Percentiles rank a stretch among this genome's conserved stretches.
These are phyloP conservation scores for Calonectria pseudoturangicola DNA, from an alignment of 2,329 filamentous ascomycete genomes.

Conservation along the genomic window DNA sequence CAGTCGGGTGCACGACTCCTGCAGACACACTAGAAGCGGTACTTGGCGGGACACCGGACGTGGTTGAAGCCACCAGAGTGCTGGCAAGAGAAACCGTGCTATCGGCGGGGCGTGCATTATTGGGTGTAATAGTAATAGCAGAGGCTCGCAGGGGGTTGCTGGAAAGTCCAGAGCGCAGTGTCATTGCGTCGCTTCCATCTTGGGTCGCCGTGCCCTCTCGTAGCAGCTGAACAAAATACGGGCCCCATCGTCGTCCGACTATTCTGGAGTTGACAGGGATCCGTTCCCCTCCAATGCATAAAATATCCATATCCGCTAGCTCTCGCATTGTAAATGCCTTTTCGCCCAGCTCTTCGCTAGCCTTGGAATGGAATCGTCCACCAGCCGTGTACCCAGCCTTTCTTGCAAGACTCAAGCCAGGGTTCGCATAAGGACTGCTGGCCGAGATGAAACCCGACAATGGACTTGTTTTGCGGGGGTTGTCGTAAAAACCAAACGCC, in stretches of 20 bases:
- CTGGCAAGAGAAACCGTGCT: conserved; percentile 68
- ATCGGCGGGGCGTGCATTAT: conserved; percentile 71
- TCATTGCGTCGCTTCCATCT: conserved; percentile 84
- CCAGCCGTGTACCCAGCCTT: conserved; percentile 81
- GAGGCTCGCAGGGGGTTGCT: conserved; percentile 82
- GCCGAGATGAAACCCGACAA: conserved; percentile 90
- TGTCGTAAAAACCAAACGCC: conserved; percentile 97
- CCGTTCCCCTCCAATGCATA: conserved; percentile 92
- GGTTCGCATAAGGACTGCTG: conserved; percentile 80
- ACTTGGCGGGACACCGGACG: conserved; percentile 62
- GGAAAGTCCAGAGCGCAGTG: conserved; percentile 79
- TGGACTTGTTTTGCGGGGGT: conserved; percentile 86
- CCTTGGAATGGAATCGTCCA: conserved; percentile 83
- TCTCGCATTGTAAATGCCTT: conserved; percentile 87
- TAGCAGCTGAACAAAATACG: conserved; percentile 94
- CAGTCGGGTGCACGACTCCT: conserved; percentile 60
- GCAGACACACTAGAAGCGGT: conserved; percentile 66
- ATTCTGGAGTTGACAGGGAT: conserved; percentile 96
- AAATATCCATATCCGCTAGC: conserved; percentile 95
- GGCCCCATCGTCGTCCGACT: conserved; percentile 91
- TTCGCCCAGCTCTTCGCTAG: conserved; percentile 90
- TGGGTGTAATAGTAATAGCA: conserved; percentile 88
- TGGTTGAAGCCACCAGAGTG: conserved; percentile 65
- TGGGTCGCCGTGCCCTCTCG: conserved; percentile 85
- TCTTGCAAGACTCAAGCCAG: conserved; percentile 72